Conservation (phyloP, 371 early-diverging fungal species). For the Saksenaea oblongispora region DNA sequence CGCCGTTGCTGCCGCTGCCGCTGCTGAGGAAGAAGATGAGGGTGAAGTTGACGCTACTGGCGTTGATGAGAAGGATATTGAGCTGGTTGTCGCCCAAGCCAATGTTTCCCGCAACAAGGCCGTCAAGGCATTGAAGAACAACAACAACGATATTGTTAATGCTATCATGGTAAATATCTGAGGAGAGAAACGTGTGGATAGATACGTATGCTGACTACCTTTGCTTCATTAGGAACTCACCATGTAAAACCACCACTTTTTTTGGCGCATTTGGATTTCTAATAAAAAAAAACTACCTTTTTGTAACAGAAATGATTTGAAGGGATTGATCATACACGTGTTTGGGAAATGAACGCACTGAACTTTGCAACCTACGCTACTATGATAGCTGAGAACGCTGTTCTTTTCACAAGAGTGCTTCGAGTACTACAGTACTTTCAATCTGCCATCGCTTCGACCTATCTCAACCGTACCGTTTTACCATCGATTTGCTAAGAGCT, state of each 20-base stretch:
- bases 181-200: not conserved
- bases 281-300: not conserved
- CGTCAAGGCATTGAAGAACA: conserved; percentile 85
- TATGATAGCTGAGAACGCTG: no score
- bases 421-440: no score
- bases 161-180: conserved; percentile 83
- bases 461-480: no score
- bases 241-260: conserved; percentile 17
- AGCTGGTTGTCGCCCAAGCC: conserved; percentile 91
- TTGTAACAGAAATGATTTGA: not conserved
- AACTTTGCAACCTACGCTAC: not conserved
- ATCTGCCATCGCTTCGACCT: no score
- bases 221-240: conserved; percentile 24
- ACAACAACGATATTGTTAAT: conserved; percentile 93
- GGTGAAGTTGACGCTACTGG: conserved; percentile 71
- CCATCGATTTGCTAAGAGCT: no score
- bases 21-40: conserved; percentile 58
- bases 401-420: no score
- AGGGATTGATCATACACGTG: not conserved
- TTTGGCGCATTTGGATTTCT: not conserved
- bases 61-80: conserved; percentile 90
- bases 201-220: not conserved
- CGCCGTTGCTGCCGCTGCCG: conserved; percentile 41
- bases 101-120: conserved; percentile 88
- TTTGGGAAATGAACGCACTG: not conserved